These are phyloP conservation scores for Cynara cardunculus DNA, from an alignment of 129 eudicot genomes.

Conservation along the genomic window DNA sequence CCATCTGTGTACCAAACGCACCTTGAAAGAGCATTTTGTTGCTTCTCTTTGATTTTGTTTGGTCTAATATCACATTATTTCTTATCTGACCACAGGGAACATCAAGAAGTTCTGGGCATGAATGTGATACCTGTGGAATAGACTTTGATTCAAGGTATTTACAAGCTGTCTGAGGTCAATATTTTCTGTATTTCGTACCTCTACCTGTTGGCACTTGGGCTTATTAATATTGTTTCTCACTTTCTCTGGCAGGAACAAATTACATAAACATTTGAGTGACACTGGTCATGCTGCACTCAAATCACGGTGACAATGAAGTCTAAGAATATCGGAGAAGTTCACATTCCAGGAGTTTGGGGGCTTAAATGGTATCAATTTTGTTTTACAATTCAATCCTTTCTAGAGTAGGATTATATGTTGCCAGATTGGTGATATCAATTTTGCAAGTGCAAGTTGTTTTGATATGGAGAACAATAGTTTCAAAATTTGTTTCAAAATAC, in stretches of 20 bases:
- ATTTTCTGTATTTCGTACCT: not conserved
- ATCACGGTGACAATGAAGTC: conserved; percentile 41
- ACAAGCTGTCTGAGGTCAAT: not conserved
- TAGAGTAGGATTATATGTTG: conserved; percentile 14
- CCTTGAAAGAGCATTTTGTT: not conserved
- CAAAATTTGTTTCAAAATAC: not conserved
- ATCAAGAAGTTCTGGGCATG: conserved; percentile 48
- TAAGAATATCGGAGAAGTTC: not conserved
- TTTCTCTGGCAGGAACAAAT: conserved; percentile 56
- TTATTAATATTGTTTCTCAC: conserved; percentile 17
- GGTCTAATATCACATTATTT: conserved; percentile 1
- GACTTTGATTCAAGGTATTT: conserved; percentile 81
- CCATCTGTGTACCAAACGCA: no score
- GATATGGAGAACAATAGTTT: not conserved
- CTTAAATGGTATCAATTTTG: conserved; percentile 13
- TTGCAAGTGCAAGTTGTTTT: conserved; percentile 8
- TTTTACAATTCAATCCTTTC: not conserved
- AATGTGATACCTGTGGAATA: conserved; percentile 81
- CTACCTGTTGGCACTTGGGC: not conserved
- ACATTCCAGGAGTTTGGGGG: not conserved
- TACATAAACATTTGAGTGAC: conserved; percentile 78
- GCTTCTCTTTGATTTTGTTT: not conserved
- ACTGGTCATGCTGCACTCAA: conserved; percentile 75
- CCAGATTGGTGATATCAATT: conserved; percentile 9
- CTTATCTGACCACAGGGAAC: conserved; percentile 37